Conservation (phyloP, 2,329 filamentous ascomycete species). For the Elsinoe necatrix region DNA sequence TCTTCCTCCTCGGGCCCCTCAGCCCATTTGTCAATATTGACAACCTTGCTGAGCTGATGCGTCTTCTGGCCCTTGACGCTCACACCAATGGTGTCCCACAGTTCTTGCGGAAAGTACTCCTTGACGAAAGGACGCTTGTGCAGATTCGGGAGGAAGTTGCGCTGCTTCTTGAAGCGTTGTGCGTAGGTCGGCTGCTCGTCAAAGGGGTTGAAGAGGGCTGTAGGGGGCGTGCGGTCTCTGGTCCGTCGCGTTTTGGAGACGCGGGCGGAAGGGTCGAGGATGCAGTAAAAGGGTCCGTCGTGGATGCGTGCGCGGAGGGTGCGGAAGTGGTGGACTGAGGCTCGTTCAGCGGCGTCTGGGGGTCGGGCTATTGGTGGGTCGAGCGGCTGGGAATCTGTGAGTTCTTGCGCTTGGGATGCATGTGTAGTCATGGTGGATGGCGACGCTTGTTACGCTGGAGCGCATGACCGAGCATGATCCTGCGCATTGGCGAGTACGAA, state of each 20-base stretch:
- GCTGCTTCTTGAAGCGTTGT: slow-evolving; percentile 49
- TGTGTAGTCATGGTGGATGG: not conserved
- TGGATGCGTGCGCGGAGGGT: slow-evolving; percentile 47
- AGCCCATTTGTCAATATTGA: slow-evolving; percentile 16
- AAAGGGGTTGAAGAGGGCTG: slow-evolving; percentile 51
- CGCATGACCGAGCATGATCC: not conserved
- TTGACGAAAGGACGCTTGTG: slow-evolving; percentile 45
- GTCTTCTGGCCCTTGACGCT: slow-evolving; percentile 21
- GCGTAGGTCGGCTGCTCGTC: slow-evolving; percentile 51
- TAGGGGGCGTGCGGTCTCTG: slow-evolving; percentile 16
- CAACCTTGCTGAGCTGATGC: slow-evolving; percentile 6
- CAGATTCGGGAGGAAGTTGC: slow-evolving; percentile 47
- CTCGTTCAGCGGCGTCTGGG: slow-evolving; percentile 38
- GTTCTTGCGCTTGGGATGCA: not conserved
- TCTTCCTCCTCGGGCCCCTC: slow-evolving; percentile 34
- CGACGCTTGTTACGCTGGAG: not conserved
- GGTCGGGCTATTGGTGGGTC: slow-evolving; percentile 32
- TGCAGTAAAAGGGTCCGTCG: slow-evolving; percentile 52
- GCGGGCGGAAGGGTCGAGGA: slow-evolving; percentile 42
- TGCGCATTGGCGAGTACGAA: not conserved
- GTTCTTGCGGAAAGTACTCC: slow-evolving; percentile 50
- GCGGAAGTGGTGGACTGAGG: slow-evolving; percentile 43
- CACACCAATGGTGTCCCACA: slow-evolving; percentile 44
- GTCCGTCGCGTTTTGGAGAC: slow-evolving; percentile 27
- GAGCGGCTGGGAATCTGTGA: slow-evolving; percentile 16